Evolutionary conservation across 805 yeast genomes (phyloP), one percentile per base, ranked within the genome.

Genomic region (Ogataea pignaliae): DNA sequence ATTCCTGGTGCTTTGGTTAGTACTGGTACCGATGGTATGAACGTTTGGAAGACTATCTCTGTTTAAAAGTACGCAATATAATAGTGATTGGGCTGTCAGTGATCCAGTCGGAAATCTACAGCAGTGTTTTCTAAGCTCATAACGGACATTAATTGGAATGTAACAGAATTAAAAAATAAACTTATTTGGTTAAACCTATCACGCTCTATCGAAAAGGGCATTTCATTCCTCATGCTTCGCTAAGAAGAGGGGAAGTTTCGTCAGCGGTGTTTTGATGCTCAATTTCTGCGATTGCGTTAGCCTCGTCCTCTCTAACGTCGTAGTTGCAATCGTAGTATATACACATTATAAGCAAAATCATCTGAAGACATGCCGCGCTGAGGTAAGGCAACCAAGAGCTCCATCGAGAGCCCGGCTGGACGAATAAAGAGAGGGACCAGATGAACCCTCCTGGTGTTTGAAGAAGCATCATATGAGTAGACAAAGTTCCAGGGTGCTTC

Each of bases 11-110:
- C 95, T 53, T 75, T 93, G 60, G 88, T 89, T 14, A 83, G 95
- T 56, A 91, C 98, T 2, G 99, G 99, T 53, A 83, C 91, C 32
- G 97, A 91, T 59, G 99, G 99, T 34, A 73, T 93, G 63, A 86
- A 87, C 59, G 71, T 91, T 34, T 93, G 97, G 97, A 93, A 93
- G 72, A 91, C 97, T 15, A 93, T 93, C 59, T 85, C 96, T 63
- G 96, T 91, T 34, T 90, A 73, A 56, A 26, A 21, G 7, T 21
- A 21, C 26, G 26, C 26, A 21, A 21, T 21, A 21, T 7, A 21
- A 21, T 21, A 21, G 7, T 21, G n/a, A 21, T 21, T 21, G 4
- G 26, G 26, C 26, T 21, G 26, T 21, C 26, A 21, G 7, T 21
- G 26, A 21, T 21, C 7, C 26, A 21, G 26, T 7, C 26, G 26